These are phyloP conservation scores for Dactylis glomerata DNA, from an alignment of 176 grass and related monocot genomes.

Conservation along the genomic window DNA sequence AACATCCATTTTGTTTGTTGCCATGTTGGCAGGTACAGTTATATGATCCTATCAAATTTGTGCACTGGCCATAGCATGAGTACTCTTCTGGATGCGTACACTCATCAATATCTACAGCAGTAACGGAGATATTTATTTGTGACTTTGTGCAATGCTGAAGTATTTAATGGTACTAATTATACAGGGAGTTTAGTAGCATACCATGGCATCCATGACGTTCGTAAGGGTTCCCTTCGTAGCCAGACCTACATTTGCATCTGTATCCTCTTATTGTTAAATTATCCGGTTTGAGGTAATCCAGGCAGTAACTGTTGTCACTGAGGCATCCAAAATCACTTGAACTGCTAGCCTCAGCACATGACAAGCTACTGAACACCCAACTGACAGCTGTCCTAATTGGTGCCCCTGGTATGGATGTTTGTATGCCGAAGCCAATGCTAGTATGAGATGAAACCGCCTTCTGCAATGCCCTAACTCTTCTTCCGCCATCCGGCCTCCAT, in stretches of 20 bases:
- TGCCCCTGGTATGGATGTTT: background rate
- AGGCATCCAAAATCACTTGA: background rate
- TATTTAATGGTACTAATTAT: background rate
- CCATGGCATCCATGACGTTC: background rate
- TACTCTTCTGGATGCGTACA: background rate
- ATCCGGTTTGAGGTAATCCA: background rate
- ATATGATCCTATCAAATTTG: background rate
- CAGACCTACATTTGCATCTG: conserved; percentile 25
- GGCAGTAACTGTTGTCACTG: conserved; percentile 7
- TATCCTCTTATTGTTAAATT: background rate
- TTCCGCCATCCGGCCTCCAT: background rate
- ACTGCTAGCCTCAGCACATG: conserved; percentile 1
- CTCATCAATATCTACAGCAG: background rate
- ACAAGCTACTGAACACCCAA: conserved; percentile 31
- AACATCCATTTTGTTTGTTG: conserved; percentile 1
- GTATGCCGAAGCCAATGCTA: background rate
- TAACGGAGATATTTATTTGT: background rate
- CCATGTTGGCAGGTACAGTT: background rate
- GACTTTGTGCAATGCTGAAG: background rate
- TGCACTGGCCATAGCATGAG: background rate
- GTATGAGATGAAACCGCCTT: background rate
- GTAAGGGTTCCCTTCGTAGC: conserved; percentile 55
- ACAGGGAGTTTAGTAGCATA: background rate
- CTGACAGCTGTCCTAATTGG: background rate
- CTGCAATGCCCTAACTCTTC: background rate